Evolutionary conservation across 2,329 filamentous ascomycete genomes (phyloP).

Genomic region (Fusarium sp.): DNA sequence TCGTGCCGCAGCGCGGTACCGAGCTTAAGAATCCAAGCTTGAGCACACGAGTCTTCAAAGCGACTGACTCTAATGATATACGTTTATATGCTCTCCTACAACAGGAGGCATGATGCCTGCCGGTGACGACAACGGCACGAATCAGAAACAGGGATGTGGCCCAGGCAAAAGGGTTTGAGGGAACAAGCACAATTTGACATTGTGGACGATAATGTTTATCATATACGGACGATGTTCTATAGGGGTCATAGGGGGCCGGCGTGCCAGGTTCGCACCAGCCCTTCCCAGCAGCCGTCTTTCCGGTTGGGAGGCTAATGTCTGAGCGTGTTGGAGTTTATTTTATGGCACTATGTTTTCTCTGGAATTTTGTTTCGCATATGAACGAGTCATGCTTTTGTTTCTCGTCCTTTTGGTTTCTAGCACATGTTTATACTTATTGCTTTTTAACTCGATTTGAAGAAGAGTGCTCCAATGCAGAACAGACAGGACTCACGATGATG

Average conservation of each 20-base stretch:
- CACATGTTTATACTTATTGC: slow-evolving; percentile 23
- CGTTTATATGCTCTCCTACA: slow-evolving; percentile 41
- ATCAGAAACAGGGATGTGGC: slow-evolving; percentile 43
- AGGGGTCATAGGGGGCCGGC: slow-evolving; percentile 15
- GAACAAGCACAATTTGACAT: slow-evolving; percentile 36
- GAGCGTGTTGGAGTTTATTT: slow-evolving; percentile 44
- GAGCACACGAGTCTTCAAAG: slow-evolving; percentile 34
- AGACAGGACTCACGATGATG: slow-evolving; percentile 23
- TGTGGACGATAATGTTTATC: slow-evolving; percentile 48
- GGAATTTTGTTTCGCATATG: slow-evolving; percentile 13
- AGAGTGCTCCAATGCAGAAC: slow-evolving; percentile 31
- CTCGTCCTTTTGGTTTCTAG: slow-evolving; percentile 28
- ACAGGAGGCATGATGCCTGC: slow-evolving; percentile 41
- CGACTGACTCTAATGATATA: slow-evolving; percentile 45
- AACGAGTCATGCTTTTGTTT: slow-evolving; percentile 21
- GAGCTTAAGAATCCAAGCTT: slow-evolving; percentile 44
- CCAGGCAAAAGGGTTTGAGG: slow-evolving; percentile 18
- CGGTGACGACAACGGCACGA: slow-evolving; percentile 42
- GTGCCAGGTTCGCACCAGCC: slow-evolving; percentile 25
- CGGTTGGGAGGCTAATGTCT: slow-evolving; percentile 37
- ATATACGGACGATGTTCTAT: slow-evolving; percentile 35
- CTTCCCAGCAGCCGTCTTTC: slow-evolving; percentile 34
- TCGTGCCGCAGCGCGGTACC: slow-evolving; percentile 56
- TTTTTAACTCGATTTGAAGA: slow-evolving; percentile 28
- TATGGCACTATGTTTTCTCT: slow-evolving; percentile 27